Base-by-base conservation (phyloP, 139 green algal genomes). In the Pseudopediastrum boryanum region DNA sequence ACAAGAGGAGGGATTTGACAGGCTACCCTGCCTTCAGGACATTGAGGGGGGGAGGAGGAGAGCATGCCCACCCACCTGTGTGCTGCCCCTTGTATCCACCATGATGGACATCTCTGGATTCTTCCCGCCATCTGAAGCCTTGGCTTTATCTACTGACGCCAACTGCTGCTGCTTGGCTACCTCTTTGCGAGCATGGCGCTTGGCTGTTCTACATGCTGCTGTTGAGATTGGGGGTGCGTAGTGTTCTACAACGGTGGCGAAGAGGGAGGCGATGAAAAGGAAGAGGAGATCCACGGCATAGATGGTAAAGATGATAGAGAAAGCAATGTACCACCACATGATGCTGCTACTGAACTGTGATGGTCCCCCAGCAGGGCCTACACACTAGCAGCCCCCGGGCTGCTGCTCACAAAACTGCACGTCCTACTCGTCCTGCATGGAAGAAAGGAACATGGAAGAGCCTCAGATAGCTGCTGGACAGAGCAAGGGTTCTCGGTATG, bases 281-380 rank as follows among this genome's bases (percentile, higher is more conserved):
- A 85, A 51, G 19, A 91, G 39, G 16, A 91, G 80, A 80, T 91
- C 87, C 9, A 87, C 23, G 13, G 78, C 82, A 43, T 91, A 91
- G 23, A 88, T 70, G 19, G 78, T 85, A 65, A 91, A 91, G 23
- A 91, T 78, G 4, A 79, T 62, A 25, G 73, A 81, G 10, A 90
- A 65, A 0, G 76, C 63, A 25, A 90, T 78, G 50, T 86, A 90
- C 77, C 86, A 90, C 71, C 82, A 81, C 74, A 81, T 81, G 46
- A 35, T 59, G 21, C 62, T 65, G 62, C 62, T 63, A 41, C 44
- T 64, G 29, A n/a, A n/a, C n/a, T n/a, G n/a, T n/a, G n/a, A n/a
- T n/a, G n/a, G n/a, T n/a, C n/a, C n/a, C n/a, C n/a, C n/a, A n/a
- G n/a, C n/a, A n/a, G n/a, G n/a, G n/a, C n/a, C n/a, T n/a, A n/a